Conservation (phyloP, 306 rosid genomes). For the Quercus ilex region DNA sequence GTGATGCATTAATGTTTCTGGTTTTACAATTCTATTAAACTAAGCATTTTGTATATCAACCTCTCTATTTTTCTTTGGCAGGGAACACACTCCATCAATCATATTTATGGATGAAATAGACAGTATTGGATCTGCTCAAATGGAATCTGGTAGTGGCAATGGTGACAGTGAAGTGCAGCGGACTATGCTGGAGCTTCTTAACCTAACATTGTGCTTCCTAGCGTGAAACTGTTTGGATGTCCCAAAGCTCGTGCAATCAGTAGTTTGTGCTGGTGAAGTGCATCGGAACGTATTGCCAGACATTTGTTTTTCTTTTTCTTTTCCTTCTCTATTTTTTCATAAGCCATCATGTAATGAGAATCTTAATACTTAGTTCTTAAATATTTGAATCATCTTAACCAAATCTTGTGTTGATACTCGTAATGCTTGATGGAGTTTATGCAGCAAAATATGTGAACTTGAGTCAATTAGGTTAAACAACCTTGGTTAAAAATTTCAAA, state of each 20-base stretch:
- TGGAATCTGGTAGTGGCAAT: slow-evolving; percentile 99
- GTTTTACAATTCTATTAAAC: not conserved
- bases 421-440: not conserved
- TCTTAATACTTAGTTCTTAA: not conserved
- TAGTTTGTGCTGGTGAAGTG: not conserved
- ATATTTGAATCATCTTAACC: not conserved
- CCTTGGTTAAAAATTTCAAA: not conserved
- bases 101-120: slow-evolving; percentile 99
- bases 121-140: slow-evolving; percentile 96
- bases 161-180: slow-evolving; percentile 99
- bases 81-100: slow-evolving; percentile 99
- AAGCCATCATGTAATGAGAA: not conserved
- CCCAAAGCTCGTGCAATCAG: not conserved
- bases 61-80: slow-evolving; percentile 28
- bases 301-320: not conserved
- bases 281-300: not conserved
- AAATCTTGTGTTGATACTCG: not conserved
- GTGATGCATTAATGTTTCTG: not conserved
- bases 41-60: not conserved
- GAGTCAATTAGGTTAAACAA: not conserved
- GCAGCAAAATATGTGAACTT: not conserved
- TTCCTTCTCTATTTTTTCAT: no score
- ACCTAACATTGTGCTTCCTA: slow-evolving; percentile 24
- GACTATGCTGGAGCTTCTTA: slow-evolving; percentile 98
- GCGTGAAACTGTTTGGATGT: not conserved